A percentile compares a stretch with the other conserved stretches of the same genome.
Conservation (phyloP, 352 stramenopile genomes). For the Globisporangium splendens region DNA sequence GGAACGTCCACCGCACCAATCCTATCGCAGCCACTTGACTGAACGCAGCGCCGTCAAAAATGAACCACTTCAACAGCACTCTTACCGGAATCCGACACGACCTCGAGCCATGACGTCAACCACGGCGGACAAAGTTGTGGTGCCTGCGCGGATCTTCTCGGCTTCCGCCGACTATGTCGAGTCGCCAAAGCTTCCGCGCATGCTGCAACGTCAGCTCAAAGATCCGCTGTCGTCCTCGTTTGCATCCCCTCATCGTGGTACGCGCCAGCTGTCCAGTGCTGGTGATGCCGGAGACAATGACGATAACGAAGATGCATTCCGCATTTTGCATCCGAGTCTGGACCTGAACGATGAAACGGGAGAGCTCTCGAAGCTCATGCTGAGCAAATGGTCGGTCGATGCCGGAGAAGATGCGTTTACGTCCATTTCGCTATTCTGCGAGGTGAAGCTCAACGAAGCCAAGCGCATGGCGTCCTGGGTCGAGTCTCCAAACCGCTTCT, state of each 20-base stretch:
- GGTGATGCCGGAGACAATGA: constrained; percentile 1
- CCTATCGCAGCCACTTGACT: constrained; percentile 1
- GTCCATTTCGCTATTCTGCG: constrained; percentile 68
- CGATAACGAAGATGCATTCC: constrained; percentile 36
- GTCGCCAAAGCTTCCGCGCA: constrained; percentile 27
- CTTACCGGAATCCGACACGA: not conserved
- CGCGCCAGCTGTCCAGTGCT: constrained; percentile 5
- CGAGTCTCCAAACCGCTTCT: constrained; percentile 71
- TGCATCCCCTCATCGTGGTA: not conserved
- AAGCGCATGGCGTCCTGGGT: constrained; percentile 71
- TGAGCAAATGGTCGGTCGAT: constrained; percentile 67
- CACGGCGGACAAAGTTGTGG: constrained; percentile 16
- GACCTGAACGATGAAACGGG: constrained; percentile 51
- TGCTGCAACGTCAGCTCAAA: constrained; percentile 26
- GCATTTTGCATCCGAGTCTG: constrained; percentile 52
- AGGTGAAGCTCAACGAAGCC: constrained; percentile 79
- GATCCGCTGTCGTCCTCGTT: not conserved
- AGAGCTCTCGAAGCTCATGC: constrained; percentile 54
- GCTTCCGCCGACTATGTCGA: constrained; percentile 33
- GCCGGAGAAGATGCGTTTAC: constrained; percentile 47
- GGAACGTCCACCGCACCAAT: constrained; percentile 1
- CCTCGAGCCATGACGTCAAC: constrained; percentile 2
- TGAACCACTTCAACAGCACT: not conserved
- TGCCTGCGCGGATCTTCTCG: constrained; percentile 24
- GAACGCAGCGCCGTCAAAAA: constrained; percentile 1